phyloP scores from a whole-genome alignment of 2,329 filamentous ascomycete species.

The Metarhizium anisopliae region DNA sequence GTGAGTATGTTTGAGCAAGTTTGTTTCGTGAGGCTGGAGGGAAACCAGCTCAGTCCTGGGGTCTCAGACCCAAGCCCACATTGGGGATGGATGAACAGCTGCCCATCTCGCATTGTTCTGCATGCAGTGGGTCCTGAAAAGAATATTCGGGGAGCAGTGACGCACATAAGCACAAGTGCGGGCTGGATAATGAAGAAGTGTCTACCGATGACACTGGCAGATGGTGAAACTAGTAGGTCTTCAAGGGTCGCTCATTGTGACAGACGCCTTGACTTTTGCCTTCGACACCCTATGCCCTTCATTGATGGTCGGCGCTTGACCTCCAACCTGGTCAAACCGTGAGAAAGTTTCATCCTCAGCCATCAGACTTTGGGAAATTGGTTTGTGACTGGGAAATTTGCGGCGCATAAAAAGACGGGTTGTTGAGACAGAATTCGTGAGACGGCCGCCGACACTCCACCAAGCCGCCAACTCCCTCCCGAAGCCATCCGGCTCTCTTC shows the following conservation, averaged over 20 bases:
- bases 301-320: background rate
- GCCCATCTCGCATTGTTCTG: too few relatives aligned
- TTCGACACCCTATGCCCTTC: too few relatives aligned
- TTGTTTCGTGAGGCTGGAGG: slow-evolving; percentile 11
- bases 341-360: slow-evolving; percentile 10
- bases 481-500: background rate
- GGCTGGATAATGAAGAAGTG: too few relatives aligned
- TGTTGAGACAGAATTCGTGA: background rate
- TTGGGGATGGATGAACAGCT: too few relatives aligned
- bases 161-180: too few relatives aligned
- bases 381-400: background rate
- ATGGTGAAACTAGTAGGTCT: too few relatives aligned
- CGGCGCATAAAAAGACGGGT: too few relatives aligned
- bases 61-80: background rate
- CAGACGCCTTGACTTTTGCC: too few relatives aligned
- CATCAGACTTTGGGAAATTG: background rate
- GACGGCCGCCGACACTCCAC: background rate
- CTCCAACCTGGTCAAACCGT: background rate
- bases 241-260: too few relatives aligned
- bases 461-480: background rate
- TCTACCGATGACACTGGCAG: too few relatives aligned
- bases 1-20: slow-evolving; percentile 32
- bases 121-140: too few relatives aligned
- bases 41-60: background rate
- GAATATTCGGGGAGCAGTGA: too few relatives aligned